phyloP scores from a whole-genome alignment of 139 green algal species.

The Micractinium conductrix region DNA sequence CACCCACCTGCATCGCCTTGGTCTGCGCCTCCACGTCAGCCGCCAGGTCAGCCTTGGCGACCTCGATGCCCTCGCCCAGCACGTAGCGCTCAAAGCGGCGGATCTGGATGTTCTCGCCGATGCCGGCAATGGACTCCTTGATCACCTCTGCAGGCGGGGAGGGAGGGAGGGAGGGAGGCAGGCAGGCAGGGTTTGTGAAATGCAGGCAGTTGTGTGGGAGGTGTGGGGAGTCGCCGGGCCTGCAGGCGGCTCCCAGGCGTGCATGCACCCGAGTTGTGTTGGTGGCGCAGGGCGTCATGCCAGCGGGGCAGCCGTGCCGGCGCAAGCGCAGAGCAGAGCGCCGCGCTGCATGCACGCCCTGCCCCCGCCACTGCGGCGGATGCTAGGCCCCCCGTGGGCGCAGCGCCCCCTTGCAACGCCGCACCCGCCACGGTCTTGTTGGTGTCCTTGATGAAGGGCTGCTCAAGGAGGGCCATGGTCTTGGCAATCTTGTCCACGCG shows the following conservation, averaged over 20 bases:
- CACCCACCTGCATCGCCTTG: conserved; percentile 55
- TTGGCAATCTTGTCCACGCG: conserved; percentile 91
- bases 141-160: conserved; percentile 68
- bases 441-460: conserved; percentile 91
- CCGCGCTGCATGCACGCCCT: too few relatives aligned
- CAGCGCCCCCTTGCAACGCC: too few relatives aligned
- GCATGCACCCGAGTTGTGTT: too few relatives aligned
- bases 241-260: too few relatives aligned
- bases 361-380: too few relatives aligned
- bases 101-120: conserved; percentile 94
- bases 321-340: too few relatives aligned
- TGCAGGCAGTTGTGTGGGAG: too few relatives aligned
- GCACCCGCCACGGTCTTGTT: conserved; percentile 76
- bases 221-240: too few relatives aligned
- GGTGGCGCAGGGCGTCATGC: too few relatives aligned
- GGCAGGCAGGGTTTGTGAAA: background rate
- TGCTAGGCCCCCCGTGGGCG: too few relatives aligned
- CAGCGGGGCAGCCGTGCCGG: too few relatives aligned
- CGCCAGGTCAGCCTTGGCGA: conserved; percentile 84
- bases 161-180: background rate
- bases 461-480: conserved; percentile 86
- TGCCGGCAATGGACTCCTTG: conserved; percentile 86
- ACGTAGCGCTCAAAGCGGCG: conserved; percentile 86
- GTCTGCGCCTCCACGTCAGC: conserved; percentile 91
- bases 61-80: conserved; percentile 91